Evolutionary conservation across 441 rosid species (phyloP).

Genomic region (Brassica hybrid): DNA sequence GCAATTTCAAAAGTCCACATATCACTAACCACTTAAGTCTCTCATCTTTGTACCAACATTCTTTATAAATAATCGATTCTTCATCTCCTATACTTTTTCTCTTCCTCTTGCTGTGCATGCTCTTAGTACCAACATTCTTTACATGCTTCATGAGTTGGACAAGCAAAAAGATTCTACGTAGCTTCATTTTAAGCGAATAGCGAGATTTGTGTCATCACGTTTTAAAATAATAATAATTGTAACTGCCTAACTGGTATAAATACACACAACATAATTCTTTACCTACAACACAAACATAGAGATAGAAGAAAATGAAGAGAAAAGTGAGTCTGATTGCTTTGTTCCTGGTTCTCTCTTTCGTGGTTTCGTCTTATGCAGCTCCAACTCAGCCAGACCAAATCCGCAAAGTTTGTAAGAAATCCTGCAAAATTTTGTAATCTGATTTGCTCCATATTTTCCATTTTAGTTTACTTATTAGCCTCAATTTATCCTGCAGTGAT

Average conservation of each 20-base stretch:
- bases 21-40: too few species aligned
- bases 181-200: background rate
- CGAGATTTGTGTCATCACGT: background rate
- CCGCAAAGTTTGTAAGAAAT: conserved; percentile 24
- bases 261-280: background rate
- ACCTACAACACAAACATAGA: conserved; percentile 5
- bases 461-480: background rate
- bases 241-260: conserved; percentile 10
- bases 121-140: too few species aligned
- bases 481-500: background rate
- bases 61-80: too few species aligned
- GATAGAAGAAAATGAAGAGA: conserved; percentile 10
- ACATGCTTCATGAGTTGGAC: background rate
- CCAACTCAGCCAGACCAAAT: conserved; percentile 10
- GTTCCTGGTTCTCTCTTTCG: conserved; percentile 8
- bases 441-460: background rate
- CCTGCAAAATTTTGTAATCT: background rate
- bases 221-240: background rate
- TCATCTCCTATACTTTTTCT: too few species aligned
- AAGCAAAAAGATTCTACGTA: background rate
- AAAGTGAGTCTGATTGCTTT: conserved; percentile 10
- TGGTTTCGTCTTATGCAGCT: conserved; percentile 17
- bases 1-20: too few species aligned
- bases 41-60: too few species aligned
- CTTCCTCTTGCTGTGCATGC: too few species aligned